These are phyloP conservation scores for Gyrodon lividus DNA, from an alignment of 768 basidiomycete genomes.

Conservation along the genomic window DNA sequence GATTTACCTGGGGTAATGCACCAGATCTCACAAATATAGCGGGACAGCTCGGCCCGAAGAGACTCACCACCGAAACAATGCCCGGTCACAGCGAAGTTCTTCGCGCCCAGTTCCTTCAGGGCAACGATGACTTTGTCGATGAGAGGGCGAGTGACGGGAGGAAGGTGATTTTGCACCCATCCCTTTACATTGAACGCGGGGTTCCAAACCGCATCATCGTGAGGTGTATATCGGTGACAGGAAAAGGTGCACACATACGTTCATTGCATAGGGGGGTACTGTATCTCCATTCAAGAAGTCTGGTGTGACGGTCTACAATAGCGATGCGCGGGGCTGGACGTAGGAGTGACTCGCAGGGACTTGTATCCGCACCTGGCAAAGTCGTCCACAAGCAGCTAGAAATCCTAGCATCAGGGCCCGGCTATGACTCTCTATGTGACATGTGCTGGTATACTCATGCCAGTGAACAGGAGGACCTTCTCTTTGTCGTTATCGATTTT, in stretches of 20 bases:
- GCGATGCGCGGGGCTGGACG: background rate
- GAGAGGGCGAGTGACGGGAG: slow-evolving; percentile 32
- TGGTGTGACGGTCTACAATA: slow-evolving; percentile 15
- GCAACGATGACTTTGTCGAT: slow-evolving; percentile 38
- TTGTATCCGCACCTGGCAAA: slow-evolving; percentile 41
- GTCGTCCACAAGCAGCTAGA: slow-evolving; percentile 44
- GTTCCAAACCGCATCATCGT: background rate
- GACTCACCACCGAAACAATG: slow-evolving; percentile 41
- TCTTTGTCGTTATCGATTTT: slow-evolving; percentile 38
- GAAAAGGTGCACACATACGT: slow-evolving; percentile 2
- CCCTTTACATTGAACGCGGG: slow-evolving; percentile 22
- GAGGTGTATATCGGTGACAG: background rate
- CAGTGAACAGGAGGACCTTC: slow-evolving; percentile 42
- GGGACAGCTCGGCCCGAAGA: background rate
- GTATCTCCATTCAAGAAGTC: slow-evolving; percentile 33
- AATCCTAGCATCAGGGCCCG: background rate
- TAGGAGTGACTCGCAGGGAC: background rate
- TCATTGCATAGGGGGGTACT: slow-evolving; percentile 13
- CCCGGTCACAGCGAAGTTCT: slow-evolving; percentile 39
- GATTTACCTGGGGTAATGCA: slow-evolving; percentile 14
- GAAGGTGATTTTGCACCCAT: slow-evolving; percentile 38
- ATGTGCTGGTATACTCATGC: slow-evolving; percentile 24
- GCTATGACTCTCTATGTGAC: background rate
- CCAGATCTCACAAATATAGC: background rate
- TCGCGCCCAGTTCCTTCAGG: slow-evolving; percentile 39